Percentiles rank a stretch among this genome's conserved stretches.
Evolutionary conservation across 352 stramenopile genomes (phyloP).

Genomic region (Blastocystis sp.): DNA sequence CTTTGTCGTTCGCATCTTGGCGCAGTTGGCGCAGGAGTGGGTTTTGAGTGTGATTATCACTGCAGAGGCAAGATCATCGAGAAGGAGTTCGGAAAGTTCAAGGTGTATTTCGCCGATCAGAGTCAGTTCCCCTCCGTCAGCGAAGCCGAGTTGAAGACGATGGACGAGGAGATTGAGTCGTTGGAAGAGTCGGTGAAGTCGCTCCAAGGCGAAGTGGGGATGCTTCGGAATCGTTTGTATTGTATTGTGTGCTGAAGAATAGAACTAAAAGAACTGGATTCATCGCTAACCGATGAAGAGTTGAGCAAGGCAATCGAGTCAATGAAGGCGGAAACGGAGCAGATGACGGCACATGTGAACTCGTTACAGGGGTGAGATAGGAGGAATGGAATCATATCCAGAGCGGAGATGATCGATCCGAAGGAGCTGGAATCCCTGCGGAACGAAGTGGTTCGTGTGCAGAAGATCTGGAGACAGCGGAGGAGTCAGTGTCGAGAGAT

Average conservation of each 20-base stretch:
- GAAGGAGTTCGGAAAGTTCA: constrained; percentile 51
- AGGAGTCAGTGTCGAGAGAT: constrained; percentile 25
- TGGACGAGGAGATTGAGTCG: constrained; percentile 22
- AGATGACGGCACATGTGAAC: constrained; percentile 20
- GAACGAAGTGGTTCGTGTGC: not conserved
- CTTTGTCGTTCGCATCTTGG: constrained; percentile 21
- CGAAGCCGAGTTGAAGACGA: constrained; percentile 21
- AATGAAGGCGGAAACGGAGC: constrained; percentile 1
- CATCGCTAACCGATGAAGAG: constrained; percentile 5
- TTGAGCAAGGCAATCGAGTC: constrained; percentile 27
- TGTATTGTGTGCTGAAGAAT: not conserved
- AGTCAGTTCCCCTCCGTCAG: constrained; percentile 15
- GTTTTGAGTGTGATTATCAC: not conserved
- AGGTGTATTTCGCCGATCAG: constrained; percentile 50
- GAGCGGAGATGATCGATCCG: constrained; percentile 38
- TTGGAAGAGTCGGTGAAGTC: not conserved
- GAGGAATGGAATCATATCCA: not conserved
- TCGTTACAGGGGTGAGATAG: not conserved
- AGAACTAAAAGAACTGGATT: constrained; percentile 50
- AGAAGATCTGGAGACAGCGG: constrained; percentile 52
- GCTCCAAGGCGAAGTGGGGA: not conserved
- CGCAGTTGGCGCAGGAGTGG: constrained; percentile 19
- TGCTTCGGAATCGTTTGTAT: not conserved
- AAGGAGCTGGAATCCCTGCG: not conserved
- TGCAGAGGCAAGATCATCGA: constrained; percentile 43